These are phyloP conservation scores for Limonium bicolor DNA, from an alignment of 148 eudicot species.

Conservation along the genomic window DNA sequence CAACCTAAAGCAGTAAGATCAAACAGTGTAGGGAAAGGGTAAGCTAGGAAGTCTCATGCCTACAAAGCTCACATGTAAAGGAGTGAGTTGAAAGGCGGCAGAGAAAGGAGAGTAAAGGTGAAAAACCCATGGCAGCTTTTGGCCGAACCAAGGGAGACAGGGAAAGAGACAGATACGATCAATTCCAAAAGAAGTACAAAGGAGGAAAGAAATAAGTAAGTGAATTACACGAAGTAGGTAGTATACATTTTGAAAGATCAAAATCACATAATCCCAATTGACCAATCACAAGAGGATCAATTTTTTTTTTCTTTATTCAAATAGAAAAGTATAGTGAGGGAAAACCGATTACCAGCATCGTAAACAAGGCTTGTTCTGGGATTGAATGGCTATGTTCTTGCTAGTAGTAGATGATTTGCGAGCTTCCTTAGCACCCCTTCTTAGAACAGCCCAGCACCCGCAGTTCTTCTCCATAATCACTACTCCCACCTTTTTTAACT, in stretches of 20 bases:
- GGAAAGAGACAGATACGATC: background rate
- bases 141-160: background rate
- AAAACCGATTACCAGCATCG: conserved; percentile 67
- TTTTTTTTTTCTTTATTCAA: too few species aligned
- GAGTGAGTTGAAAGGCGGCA: too few species aligned
- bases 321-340: background rate
- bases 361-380: conserved; percentile 74
- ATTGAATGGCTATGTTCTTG: conserved; percentile 36
- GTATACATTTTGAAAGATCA: background rate
- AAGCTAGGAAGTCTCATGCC: too few species aligned
- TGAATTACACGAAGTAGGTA: background rate
- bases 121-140: too few species aligned
- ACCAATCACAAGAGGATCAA: too few species aligned
- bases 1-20: too few species aligned
- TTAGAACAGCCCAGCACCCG: conserved; percentile 73
- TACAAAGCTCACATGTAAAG: too few species aligned
- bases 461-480: conserved; percentile 51
- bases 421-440: conserved; percentile 27
- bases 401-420: conserved; percentile 46
- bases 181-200: background rate
- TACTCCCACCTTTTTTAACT: background rate
- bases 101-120: too few species aligned
- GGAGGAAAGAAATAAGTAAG: background rate
- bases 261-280: too few species aligned
- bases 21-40: too few species aligned